phyloP scores from a whole-genome alignment of 1,284 basidiomycete species.

The Tilletia indica region DNA sequence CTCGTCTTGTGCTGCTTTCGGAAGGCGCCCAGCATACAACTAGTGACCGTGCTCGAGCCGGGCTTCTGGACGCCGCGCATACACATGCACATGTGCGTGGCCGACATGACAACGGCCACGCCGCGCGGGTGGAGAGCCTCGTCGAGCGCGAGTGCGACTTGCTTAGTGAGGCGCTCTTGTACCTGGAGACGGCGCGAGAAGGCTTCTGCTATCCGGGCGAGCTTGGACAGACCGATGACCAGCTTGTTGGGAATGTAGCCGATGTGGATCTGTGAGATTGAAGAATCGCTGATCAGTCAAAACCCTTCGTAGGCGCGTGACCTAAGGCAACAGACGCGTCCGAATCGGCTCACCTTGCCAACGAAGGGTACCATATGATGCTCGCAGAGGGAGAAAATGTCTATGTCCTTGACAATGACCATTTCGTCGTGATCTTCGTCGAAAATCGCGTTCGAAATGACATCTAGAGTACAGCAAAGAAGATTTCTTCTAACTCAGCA shows the following conservation, averaged over 20 bases:
- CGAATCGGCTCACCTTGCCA: conserved; percentile 72
- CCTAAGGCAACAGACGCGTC: conserved; percentile 21
- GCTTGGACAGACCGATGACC: conserved; percentile 93
- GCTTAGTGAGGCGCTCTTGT: conserved; percentile 94
- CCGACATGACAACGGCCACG: conserved; percentile 80
- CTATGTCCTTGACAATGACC: conserved; percentile 97
- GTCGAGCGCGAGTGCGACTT: conserved; percentile 93
- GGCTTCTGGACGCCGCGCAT: conserved; percentile 99
- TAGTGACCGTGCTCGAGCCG: conserved; percentile 89
- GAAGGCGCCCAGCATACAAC: conserved; percentile 99
- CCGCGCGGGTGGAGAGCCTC: conserved; percentile 95
- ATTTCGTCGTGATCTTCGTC: conserved; percentile 99
- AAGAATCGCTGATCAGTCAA: neutral
- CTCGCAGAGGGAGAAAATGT: conserved; percentile 95
- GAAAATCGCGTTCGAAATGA: conserved; percentile 98
- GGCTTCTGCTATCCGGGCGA: conserved; percentile 95
- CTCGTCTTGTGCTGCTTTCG: conserved; percentile 94
- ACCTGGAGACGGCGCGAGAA: conserved; percentile 94
- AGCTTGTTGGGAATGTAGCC: conserved; percentile 95
- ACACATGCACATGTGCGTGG: conserved; percentile 97
- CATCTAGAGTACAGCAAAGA: conserved; percentile 64
- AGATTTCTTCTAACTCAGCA: neutral
- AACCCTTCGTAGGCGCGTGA: conserved; percentile 19
- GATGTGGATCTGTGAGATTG: conserved; percentile 42
- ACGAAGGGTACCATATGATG: conserved; percentile 98